Evolutionary conservation across 495 filamentous ascomycete genomes (phyloP), one percentile per base, ranked within the genome.

Genomic region (Podospora sp.): DNA sequence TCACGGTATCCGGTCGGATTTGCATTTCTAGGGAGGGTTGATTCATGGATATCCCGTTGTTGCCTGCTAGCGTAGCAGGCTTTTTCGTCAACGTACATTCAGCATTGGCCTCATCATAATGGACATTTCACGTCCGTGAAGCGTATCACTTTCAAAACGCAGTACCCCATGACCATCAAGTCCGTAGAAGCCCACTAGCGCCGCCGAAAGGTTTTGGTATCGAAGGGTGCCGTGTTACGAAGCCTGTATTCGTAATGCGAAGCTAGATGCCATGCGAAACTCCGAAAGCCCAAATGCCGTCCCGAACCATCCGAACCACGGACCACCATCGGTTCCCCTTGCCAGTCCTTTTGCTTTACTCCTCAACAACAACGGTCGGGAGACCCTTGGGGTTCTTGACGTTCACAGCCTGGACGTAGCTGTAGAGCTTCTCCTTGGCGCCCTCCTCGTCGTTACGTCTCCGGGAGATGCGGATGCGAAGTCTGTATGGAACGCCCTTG

Each of bases 401-500:
- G 83, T 96, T 97, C 82, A 98, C 95, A 69, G 94, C 95, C 89
- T 98, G 93, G 77, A 99, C 96, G 85, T 96, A 97, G 81, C 89
- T 93, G 89, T 97, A 99, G 74, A 99, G 88, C 86, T 91, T 94
- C 87, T 99, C 90, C 87, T 95, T 95, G 75, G 95, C 94, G 74
- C 91, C 93, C 85, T 99, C 95, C 87, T 99, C 95, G 80, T 99
- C 95, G 87, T 99, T 99, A 87, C 95, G 93, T 90, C 96, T 95
- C 80, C 95, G 92, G 73, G 92, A 96, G 85, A 99, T 97, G 84
- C 96, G 92, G 75, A 99, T 87, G 76, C 95, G 94, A 71, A 99
- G 87, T 81, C 95, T 88, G 90, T 90, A 98, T 62, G 94, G 92
- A 71, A 97, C 93, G 77, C 96, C 96, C 89, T 97, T 97, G 85